Base-by-base conservation (phyloP, 192 early-diverging fungal genomes). In the Dispira simplex region DNA sequence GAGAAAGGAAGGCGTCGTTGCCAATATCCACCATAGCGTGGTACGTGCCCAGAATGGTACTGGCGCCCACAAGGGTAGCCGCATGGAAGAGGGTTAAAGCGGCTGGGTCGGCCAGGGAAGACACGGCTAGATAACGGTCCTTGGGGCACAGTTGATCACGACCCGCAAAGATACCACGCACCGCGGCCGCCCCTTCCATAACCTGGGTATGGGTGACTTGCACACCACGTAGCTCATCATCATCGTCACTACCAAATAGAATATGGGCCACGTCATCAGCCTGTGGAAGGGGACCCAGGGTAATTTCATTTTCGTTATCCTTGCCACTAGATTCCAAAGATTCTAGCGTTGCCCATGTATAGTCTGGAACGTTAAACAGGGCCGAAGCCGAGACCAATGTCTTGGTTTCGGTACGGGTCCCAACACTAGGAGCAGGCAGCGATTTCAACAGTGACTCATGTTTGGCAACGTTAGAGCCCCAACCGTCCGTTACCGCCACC, bases 1-100 rank as follows among this genome's bases (percentile, higher is more conserved):
- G 62, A 54, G 70, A 58, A 10, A 54, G 59, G 51, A 67, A 72
- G 39, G 76, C 68, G 21, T 67, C 63, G 55, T 66, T 66, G 58
- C 58, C 8, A 44, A 60, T 27, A 18, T 28, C 26, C 27, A 44
- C 58, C 39, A 43, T 21, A 18, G 58, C 43, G 32, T 18, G 58
- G 32, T 43, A 60, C 16, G 11, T 44, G 32, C 39, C 58, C 32
- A 60, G 14, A 27, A 60, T 3, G 43, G 44, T 44, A 21, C 58
- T 60, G 39, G 14, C 58, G 32, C 58, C 58, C 14, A 14, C 21
- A 10, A 26, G 58, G 58, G 27, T 44, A 18, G 21, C 32, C 12
- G 58, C 58, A 21, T 60, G 58, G 32, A 11, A 27, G 14, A 60
- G 26, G 32, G 26, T 14, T 12, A 60, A 44, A 18, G 32, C 32